Evolutionary conservation across 495 filamentous ascomycete genomes (phyloP), one percentile per base, ranked within the genome.

Genomic region (Durotheca rogersii): DNA sequence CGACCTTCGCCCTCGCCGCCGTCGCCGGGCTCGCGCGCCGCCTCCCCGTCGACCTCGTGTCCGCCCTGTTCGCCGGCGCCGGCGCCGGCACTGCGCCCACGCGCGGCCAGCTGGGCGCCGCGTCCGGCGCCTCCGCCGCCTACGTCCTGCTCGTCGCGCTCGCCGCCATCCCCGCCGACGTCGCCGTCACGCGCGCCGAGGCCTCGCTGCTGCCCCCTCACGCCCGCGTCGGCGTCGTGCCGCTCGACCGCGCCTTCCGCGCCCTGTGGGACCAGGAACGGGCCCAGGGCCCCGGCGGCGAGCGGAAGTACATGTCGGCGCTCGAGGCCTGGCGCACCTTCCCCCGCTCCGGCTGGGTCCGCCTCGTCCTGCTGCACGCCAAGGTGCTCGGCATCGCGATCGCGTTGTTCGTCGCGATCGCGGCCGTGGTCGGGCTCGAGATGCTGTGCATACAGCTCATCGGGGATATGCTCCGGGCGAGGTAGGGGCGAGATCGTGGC

Each of bases 321-420:
- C 49, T 74, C 6, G 81, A 87, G 52, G 84, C 83, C 0, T 87
- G 81, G 81, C 76, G 64, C 41, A 80, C 75, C 11, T 84, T 87
- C 58, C 80, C 81, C 62, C 72, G 79, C 55, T 65, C 75, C 51
- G 73, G 78, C 18, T 73, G 80, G 23, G 65, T 76, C 25, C 68
- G 84, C 10, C 71, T 85, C 29, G 47, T 77, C 45, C 83, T 80
- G 71, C 67, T 85, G 2, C 72, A 83, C 40, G 68, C 54, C 47
- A 86, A 86, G 73, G 68, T 78, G 10, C 29, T 42, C 14, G 25
- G 10, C n/a, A 14, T 51, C 29, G 18, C 25, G 49, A 49, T 74
- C 35, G 62, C 72, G 20, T 71, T 82, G 21, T 58, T 80, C 47
- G 15, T 71, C 38, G 72, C 67, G 1, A 40, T 80, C 9, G 37